These are phyloP conservation scores for Kalmusia sp. DNA, from an alignment of 2,329 filamentous ascomycete genomes.

Conservation along the genomic window DNA sequence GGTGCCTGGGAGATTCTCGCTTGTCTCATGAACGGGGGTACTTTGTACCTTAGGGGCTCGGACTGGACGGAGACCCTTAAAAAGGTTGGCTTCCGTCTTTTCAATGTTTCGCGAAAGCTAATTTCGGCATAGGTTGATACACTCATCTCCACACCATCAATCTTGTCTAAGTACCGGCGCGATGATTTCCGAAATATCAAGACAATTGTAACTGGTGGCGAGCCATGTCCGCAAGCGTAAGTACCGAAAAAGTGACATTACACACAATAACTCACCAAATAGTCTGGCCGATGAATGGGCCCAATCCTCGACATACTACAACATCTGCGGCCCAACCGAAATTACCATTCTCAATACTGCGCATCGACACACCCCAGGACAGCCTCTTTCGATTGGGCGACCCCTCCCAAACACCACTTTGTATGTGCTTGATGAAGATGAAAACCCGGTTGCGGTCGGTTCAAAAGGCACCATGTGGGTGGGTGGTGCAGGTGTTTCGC, in stretches of 20 bases:
- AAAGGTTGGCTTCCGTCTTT: slow-evolving; percentile 45
- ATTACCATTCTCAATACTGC: slow-evolving; percentile 67
- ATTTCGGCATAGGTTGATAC: slow-evolving; percentile 54
- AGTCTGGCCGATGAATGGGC: slow-evolving; percentile 65
- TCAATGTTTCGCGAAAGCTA: neutral
- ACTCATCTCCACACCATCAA: slow-evolving; percentile 63
- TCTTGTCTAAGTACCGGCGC: slow-evolving; percentile 59
- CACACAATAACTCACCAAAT: no score
- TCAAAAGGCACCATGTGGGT: slow-evolving; percentile 64
- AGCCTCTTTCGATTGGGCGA: slow-evolving; percentile 60
- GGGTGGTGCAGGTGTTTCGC: slow-evolving; percentile 62
- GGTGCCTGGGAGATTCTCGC: slow-evolving; percentile 68
- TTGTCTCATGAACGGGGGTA: slow-evolving; percentile 65
- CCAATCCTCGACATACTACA: slow-evolving; percentile 51
- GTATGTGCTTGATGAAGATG: slow-evolving; percentile 60
- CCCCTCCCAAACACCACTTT: slow-evolving; percentile 65
- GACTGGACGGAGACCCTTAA: slow-evolving; percentile 57
- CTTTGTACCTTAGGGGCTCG: slow-evolving; percentile 60
- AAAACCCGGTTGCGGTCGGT: slow-evolving; percentile 56
- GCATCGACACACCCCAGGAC: slow-evolving; percentile 57
- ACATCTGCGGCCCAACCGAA: slow-evolving; percentile 67
- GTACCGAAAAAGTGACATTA: slow-evolving; percentile 10
- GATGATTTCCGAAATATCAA: slow-evolving; percentile 59
- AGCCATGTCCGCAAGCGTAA: slow-evolving; percentile 58
- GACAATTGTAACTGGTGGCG: slow-evolving; percentile 62